Conservation (phyloP, 768 basidiomycete species). For the Termitomyces sp. region DNA sequence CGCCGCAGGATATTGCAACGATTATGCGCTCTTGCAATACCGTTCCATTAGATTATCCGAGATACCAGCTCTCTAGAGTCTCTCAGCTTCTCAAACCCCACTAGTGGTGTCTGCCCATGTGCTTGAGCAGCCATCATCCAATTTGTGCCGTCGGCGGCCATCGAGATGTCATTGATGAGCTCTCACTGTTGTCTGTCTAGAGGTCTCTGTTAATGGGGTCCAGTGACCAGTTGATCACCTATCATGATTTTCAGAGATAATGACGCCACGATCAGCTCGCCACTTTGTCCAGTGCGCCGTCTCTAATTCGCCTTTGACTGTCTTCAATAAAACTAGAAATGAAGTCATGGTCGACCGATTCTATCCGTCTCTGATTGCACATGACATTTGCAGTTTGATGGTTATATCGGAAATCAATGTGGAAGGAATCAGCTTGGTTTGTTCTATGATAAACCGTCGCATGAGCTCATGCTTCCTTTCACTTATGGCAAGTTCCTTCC, state of each 20-base stretch:
- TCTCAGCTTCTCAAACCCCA: background rate
- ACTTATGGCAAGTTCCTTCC: background rate
- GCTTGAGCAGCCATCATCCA: background rate
- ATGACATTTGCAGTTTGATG: background rate
- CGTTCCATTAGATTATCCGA: background rate
- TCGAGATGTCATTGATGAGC: background rate
- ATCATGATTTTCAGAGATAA: background rate
- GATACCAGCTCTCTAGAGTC: background rate
- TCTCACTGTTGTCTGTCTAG: background rate
- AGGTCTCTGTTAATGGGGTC: background rate
- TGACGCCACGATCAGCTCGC: background rate
- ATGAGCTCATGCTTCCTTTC: background rate
- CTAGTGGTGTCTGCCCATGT: background rate
- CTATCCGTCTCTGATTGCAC: background rate
- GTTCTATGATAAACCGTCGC: background rate
- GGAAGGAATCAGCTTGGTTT: background rate
- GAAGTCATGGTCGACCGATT: background rate
- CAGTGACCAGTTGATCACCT: background rate
- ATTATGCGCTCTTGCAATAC: background rate
- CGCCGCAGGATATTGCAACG: background rate
- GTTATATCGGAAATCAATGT: background rate
- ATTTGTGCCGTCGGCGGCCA: background rate
- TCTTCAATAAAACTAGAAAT: background rate
- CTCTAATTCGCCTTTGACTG: background rate
- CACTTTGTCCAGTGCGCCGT: background rate